Conservation (phyloP, 2,329 filamentous ascomycete genomes). For the Leptographium lundbergii region DNA sequence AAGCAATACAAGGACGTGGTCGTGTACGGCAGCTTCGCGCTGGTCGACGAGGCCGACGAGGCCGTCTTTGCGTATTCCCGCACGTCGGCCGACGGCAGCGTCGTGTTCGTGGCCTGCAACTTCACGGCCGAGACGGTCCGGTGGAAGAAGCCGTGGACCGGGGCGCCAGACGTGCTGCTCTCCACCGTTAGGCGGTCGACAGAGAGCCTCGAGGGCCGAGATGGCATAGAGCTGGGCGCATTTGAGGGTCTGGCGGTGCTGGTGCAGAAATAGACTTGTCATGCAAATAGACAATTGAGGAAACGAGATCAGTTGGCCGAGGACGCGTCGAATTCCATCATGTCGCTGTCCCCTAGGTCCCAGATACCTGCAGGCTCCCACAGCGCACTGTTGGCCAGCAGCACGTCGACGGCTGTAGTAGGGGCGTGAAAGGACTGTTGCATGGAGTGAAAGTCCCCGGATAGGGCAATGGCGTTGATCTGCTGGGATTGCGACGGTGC, state of each 20-base stretch:
- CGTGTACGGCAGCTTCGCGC: conserved; percentile 4
- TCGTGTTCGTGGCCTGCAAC: conserved; percentile 1
- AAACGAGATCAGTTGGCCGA: background rate
- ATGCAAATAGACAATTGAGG: background rate
- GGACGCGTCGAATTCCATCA: background rate
- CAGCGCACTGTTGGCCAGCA: background rate
- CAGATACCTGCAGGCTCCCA: background rate
- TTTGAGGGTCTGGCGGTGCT: background rate
- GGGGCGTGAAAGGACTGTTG: background rate
- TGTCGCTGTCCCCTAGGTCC: background rate
- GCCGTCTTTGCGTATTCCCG: conserved; percentile 2
- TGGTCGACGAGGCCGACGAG: background rate
- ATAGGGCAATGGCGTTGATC: background rate
- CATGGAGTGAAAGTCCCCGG: too few species aligned
- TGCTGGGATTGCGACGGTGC: background rate
- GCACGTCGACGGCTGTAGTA: background rate
- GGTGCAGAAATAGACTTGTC: background rate
- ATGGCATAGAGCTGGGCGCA: background rate
- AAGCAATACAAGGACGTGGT: conserved; percentile 2
- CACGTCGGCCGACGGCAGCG: background rate
- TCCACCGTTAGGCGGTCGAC: background rate
- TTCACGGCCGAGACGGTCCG: background rate
- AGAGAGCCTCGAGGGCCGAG: background rate
- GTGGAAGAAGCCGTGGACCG: background rate
- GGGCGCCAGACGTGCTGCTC: background rate